phyloP scores from a whole-genome alignment of 2,329 filamentous ascomycete genomes.

The Fusarium verrucosum region DNA sequence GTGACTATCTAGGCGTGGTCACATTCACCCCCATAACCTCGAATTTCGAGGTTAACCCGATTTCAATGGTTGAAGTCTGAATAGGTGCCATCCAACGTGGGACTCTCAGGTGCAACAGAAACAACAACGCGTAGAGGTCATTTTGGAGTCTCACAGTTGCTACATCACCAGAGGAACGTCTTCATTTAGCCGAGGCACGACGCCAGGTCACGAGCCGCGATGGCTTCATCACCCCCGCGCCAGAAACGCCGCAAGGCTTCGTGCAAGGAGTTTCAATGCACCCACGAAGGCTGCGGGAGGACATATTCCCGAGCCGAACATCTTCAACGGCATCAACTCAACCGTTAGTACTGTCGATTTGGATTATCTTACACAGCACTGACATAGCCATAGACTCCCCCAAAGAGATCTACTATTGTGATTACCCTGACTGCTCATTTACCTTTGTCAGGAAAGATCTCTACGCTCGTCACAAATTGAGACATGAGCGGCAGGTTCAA shows the following conservation, averaged over 20 bases:
- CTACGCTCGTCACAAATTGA: constrained; percentile 43
- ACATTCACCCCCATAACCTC: constrained; percentile 36
- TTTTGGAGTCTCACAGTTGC: neutral
- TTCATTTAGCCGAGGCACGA: constrained; percentile 20
- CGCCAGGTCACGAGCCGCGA: constrained; percentile 29
- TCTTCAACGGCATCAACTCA: constrained; percentile 43
- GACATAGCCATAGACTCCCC: constrained; percentile 40
- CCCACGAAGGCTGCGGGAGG: constrained; percentile 44
- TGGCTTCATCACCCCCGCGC: constrained; percentile 44
- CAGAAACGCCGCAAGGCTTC: constrained; percentile 47
- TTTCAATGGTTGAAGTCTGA: constrained; percentile 9
- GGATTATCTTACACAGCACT: constrained; percentile 3
- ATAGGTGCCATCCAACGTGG: constrained; percentile 4
- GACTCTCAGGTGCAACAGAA: neutral
- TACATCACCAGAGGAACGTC: constrained; percentile 1
- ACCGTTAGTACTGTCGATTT: constrained; percentile 28
- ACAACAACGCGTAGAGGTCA: neutral
- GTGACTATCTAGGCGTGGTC: constrained; percentile 28
- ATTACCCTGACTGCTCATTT: constrained; percentile 44
- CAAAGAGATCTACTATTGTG: constrained; percentile 46
- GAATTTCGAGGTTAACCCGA: constrained; percentile 13
- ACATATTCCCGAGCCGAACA: constrained; percentile 45
- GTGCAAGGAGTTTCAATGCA: constrained; percentile 46
- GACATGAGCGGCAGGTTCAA: constrained; percentile 42
- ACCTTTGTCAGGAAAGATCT: constrained; percentile 45